Percentiles rank a stretch among this genome's conserved stretches.
These are phyloP conservation scores for Talaromyces nanjingensis DNA, from an alignment of 495 filamentous ascomycete genomes.

Conservation along the genomic window DNA sequence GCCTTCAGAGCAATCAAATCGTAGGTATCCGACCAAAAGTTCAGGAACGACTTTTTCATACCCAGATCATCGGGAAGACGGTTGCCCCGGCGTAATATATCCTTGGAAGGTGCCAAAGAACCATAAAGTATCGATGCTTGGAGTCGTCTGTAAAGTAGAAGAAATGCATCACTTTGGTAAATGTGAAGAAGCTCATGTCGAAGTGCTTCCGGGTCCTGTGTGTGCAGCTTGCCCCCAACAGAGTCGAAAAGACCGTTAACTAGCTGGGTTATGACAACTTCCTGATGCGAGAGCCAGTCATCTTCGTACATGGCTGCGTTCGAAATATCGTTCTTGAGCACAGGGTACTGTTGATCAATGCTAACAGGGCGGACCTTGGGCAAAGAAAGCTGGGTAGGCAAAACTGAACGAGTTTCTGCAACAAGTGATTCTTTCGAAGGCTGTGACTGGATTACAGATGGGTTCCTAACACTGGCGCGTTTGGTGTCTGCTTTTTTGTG, in stretches of 20 bases:
- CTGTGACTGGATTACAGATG: neutral
- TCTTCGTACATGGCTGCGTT: slow-evolving; percentile 58
- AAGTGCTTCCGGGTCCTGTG: slow-evolving; percentile 24
- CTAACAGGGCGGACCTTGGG: neutral
- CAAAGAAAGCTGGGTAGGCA: neutral
- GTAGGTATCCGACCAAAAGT: slow-evolving; percentile 54
- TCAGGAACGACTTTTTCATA: slow-evolving; percentile 47
- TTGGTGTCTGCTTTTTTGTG: neutral
- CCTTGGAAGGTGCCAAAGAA: slow-evolving; percentile 49
- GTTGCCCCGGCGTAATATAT: slow-evolving; percentile 34
- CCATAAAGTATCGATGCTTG: slow-evolving; percentile 60
- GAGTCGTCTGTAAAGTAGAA: slow-evolving; percentile 49
- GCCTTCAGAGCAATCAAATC: slow-evolving; percentile 40
- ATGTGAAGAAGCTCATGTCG: slow-evolving; percentile 39
- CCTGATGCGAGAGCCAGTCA: slow-evolving; percentile 57
- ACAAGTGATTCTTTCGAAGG: neutral
- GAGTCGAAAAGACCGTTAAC: slow-evolving; percentile 49
- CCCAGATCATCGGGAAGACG: slow-evolving; percentile 54
- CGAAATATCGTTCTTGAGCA: slow-evolving; percentile 47
- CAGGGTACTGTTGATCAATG: slow-evolving; percentile 38
- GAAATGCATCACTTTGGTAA: slow-evolving; percentile 49
- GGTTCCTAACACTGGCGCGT: neutral
- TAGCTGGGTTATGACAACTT: slow-evolving; percentile 54
- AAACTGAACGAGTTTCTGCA: neutral
- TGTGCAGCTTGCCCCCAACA: slow-evolving; percentile 12